Conservation (phyloP, 2,329 filamentous ascomycete genomes). For the Endoconidiophora laricicola region DNA sequence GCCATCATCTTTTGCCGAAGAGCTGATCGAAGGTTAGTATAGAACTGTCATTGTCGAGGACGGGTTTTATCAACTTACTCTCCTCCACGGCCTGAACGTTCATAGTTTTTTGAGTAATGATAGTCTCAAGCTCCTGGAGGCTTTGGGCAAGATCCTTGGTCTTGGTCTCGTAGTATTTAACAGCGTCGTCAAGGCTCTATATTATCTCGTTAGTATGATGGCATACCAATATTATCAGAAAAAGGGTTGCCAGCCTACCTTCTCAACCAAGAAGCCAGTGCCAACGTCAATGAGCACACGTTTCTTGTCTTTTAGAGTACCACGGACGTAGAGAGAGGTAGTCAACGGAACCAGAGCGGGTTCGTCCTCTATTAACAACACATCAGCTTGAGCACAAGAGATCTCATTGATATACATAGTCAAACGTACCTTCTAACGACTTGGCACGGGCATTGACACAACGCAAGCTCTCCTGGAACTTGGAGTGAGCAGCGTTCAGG, state of each 20-base stretch:
- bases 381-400: not conserved
- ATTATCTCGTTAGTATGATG: not conserved
- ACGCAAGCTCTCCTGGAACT: slow-evolving; percentile 78
- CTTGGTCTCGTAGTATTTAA: slow-evolving; percentile 40
- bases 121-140: slow-evolving; percentile 39
- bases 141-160: slow-evolving; percentile 35
- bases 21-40: slow-evolving; percentile 18
- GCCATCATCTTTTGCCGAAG: slow-evolving; percentile 24
- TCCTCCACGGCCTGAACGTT: slow-evolving; percentile 82
- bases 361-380: slow-evolving; percentile 22
- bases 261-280: slow-evolving; percentile 89
- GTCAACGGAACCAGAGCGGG: slow-evolving; percentile 82
- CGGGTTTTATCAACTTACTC: slow-evolving; percentile 29
- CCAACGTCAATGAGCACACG: slow-evolving; percentile 82
- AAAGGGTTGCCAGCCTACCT: slow-evolving; percentile 32
- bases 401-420: not conserved
- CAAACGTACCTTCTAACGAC: slow-evolving; percentile 11
- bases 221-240: not conserved
- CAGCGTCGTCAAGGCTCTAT: slow-evolving; percentile 37
- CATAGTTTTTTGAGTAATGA: slow-evolving; percentile 55
- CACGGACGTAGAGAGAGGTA: slow-evolving; percentile 85
- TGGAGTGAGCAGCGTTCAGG: slow-evolving; percentile 73
- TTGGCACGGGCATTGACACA: slow-evolving; percentile 42
- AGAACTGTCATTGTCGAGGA: not conserved
- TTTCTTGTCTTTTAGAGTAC: slow-evolving; percentile 55